Base-by-base conservation (phyloP, 805 yeast genomes). In the Middelhovenomyces tepae region DNA sequence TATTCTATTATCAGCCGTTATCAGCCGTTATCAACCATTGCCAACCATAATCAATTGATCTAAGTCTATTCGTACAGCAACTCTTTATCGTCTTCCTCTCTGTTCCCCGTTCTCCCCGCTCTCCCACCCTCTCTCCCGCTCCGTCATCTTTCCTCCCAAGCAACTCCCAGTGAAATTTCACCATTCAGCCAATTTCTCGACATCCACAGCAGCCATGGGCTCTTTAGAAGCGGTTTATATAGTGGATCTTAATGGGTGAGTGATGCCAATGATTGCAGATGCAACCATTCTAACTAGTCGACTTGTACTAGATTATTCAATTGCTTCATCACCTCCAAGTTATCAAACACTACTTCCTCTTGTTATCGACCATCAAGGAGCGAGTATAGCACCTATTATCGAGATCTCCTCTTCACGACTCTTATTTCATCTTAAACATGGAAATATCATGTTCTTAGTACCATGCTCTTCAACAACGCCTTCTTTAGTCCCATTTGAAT, bases 401-500 rank as follows among this genome's bases (percentile, higher is more conserved):
- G 46, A 51, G 36, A 27, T 49, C 14, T 39, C 46, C 25, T 38
- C 54, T 7, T 41, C 54, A 21, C 54, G 56, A 32, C 44, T 56
- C 3, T 39, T 56, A 17, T 51, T 44, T 31, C 44, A 45, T 27
- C 47, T 46, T 21, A 37, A 40, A 28, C 44, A 44, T 20, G 51
- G 49, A 17, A 40, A 48, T 8, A 28, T 54, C 19, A 22, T 37
- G 3, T 40, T 60, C 21, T 33, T 51, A 22, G 32, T 56, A 7
- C 59, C 59, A 9, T 56, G 56, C 32, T 38, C 49, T 4, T 22
- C 53, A 4, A 23, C 47, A 1, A 41, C 46, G 14, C 71, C 75
- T 28, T 78, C 82, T 1, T 46, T 72, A 33, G 53, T 67, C n/a
- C 75, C 83, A 1, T 64, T 65, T 38, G 67, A 67, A 16, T 70